Evolutionary conservation across 2,329 filamentous ascomycete species (phyloP).

Genomic region (Dactylonectria estremocensis): DNA sequence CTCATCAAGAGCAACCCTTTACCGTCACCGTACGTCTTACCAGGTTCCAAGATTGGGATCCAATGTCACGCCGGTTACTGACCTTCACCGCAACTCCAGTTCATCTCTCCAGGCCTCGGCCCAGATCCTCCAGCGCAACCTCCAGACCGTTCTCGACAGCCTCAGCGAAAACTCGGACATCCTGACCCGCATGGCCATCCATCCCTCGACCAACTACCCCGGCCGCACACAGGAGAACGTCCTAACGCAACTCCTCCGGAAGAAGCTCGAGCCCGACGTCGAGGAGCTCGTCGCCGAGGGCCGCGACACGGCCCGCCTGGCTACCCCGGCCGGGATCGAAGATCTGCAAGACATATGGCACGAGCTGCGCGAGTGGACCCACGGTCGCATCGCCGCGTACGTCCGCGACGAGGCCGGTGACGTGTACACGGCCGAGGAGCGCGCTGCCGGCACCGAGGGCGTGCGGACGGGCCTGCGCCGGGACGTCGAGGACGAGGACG

Average conservation of each 20-base stretch:
- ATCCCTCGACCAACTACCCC: conserved; percentile 83
- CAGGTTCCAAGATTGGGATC: background rate
- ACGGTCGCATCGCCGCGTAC: conserved; percentile 58
- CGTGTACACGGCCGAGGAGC: conserved; percentile 81
- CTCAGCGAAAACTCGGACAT: conserved; percentile 77
- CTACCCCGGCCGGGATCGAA: conserved; percentile 61
- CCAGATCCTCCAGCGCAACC: conserved; percentile 79
- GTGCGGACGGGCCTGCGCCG: conserved; percentile 80
- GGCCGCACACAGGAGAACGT: conserved; percentile 77
- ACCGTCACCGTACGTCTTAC: conserved; percentile 72
- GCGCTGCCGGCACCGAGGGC: conserved; percentile 75
- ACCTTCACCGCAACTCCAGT: conserved; percentile 58
- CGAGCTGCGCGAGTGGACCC: conserved; percentile 59
- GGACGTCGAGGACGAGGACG: conserved; percentile 67
- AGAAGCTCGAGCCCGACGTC: conserved; percentile 85
- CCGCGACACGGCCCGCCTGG: conserved; percentile 61
- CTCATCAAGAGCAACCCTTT: conserved; percentile 76
- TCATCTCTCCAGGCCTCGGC: conserved; percentile 81
- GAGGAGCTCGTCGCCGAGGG: conserved; percentile 81
- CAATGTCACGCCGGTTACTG: background rate
- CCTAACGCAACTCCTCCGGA: conserved; percentile 80
- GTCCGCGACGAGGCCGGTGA: conserved; percentile 66
- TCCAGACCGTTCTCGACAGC: conserved; percentile 76
- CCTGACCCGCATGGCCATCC: conserved; percentile 79
- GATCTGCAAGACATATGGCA: conserved; percentile 71